Percentiles rank a stretch among this genome's conserved stretches.
These are phyloP conservation scores for Melanomma pulvis-pyrius DNA, from an alignment of 495 filamentous ascomycete species.

Conservation along the genomic window DNA sequence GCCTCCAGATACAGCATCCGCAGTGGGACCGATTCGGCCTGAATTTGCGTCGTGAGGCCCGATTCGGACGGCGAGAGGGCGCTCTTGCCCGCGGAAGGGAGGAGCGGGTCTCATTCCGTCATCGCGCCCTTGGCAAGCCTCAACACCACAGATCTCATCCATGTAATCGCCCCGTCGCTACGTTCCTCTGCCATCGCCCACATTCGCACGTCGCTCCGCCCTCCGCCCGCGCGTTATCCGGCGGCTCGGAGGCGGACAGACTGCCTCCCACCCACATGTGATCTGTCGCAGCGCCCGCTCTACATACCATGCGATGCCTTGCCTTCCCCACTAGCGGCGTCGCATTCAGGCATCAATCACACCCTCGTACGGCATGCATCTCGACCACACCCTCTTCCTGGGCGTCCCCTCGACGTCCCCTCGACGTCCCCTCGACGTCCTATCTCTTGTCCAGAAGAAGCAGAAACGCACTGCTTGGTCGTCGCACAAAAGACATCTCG, in stretches of 20 bases:
- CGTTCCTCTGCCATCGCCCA: not conserved
- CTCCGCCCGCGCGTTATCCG: not conserved
- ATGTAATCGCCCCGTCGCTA: not conserved
- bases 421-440: not conserved
- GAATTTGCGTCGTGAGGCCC: not conserved
- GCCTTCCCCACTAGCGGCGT: not conserved
- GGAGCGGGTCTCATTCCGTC: not conserved
- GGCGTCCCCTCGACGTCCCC: not conserved
- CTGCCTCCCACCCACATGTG: not conserved
- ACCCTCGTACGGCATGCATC: not conserved
- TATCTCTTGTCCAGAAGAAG: conserved; percentile 11
- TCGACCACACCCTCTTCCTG: not conserved
- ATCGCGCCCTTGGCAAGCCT: conserved; percentile 10
- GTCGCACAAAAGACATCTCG: conserved; percentile 12
- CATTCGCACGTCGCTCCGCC: not conserved
- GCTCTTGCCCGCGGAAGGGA: not conserved
- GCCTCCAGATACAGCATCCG: not conserved
- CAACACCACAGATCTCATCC: conserved; percentile 25
- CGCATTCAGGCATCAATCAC: not conserved
- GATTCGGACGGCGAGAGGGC: not conserved
- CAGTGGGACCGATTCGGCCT: not conserved
- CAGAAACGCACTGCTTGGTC: conserved; percentile 1
- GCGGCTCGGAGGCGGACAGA: not conserved
- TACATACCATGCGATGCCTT: not conserved
- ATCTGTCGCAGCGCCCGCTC: not conserved